Evolutionary conservation across 2,329 filamentous ascomycete species (phyloP).

Genomic region (Thelonectria rubi): DNA sequence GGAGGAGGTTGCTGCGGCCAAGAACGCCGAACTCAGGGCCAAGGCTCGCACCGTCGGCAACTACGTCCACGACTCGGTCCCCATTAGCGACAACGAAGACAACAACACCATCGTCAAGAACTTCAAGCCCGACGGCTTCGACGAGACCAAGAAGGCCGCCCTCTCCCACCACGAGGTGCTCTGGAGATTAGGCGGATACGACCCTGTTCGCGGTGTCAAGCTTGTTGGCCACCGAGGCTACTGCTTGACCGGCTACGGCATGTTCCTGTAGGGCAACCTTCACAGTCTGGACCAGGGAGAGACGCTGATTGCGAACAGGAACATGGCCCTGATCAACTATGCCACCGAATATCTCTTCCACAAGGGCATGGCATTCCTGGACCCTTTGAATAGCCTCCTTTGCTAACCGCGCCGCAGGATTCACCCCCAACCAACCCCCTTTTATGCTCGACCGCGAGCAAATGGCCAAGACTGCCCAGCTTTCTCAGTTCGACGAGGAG

Average conservation of each 20-base stretch:
- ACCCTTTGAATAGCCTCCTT: neutral
- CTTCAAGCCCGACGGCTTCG: slow-evolving; percentile 82
- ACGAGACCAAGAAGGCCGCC: slow-evolving; percentile 76
- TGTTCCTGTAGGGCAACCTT: slow-evolving; percentile 67
- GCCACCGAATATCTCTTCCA: slow-evolving; percentile 81
- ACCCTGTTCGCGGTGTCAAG: slow-evolving; percentile 91
- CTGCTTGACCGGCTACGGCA: slow-evolving; percentile 87
- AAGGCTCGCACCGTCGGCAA: slow-evolving; percentile 82
- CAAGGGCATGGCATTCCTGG: slow-evolving; percentile 32
- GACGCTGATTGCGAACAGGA: slow-evolving; percentile 50
- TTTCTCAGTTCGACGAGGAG: slow-evolving; percentile 97
- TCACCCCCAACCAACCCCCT: slow-evolving; percentile 84
- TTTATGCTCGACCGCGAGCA: slow-evolving; percentile 95
- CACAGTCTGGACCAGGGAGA: neutral
- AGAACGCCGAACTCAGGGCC: slow-evolving; percentile 75
- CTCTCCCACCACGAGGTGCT: slow-evolving; percentile 97
- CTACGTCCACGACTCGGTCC: slow-evolving; percentile 84
- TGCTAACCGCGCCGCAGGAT: slow-evolving; percentile 59
- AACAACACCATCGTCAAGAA: slow-evolving; percentile 80
- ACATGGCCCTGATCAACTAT: slow-evolving; percentile 94
- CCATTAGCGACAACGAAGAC: slow-evolving; percentile 85
- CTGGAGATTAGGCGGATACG: slow-evolving; percentile 86
- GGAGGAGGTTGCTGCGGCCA: slow-evolving; percentile 77
- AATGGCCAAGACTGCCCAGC: slow-evolving; percentile 98
- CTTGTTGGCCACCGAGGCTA: slow-evolving; percentile 95